Percentiles rank a stretch among this genome's conserved stretches.
phyloP scores from a whole-genome alignment of 192 early-diverging fungal species.

The Linderina pennispora region DNA sequence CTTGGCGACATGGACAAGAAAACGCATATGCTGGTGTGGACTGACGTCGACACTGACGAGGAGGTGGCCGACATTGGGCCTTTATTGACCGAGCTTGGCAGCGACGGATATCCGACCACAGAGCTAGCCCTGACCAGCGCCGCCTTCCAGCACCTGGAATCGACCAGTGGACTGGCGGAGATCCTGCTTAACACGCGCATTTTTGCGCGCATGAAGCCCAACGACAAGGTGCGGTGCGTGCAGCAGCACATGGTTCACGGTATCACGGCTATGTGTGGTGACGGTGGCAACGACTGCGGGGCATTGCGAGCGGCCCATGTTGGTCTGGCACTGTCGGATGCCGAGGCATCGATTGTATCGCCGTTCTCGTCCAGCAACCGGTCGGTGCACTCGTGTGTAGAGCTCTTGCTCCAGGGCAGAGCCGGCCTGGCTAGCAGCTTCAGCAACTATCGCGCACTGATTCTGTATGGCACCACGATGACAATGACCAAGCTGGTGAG shows the following conservation, averaged over 20 bases:
- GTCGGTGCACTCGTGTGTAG: slow-evolving; percentile 63
- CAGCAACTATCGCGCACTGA: slow-evolving; percentile 62
- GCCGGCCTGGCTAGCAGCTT: slow-evolving; percentile 64
- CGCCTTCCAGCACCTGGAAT: slow-evolving; percentile 54
- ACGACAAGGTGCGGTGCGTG: slow-evolving; percentile 69
- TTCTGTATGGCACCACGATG: slow-evolving; percentile 64
- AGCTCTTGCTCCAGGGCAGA: slow-evolving; percentile 62
- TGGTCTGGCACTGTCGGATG: slow-evolving; percentile 72
- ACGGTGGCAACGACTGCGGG: slow-evolving; percentile 81
- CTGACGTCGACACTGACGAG: slow-evolving; percentile 50
- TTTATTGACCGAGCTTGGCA: too few species aligned
- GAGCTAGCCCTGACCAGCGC: slow-evolving; percentile 71
- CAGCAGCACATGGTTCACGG: slow-evolving; percentile 66
- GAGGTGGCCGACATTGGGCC: slow-evolving; percentile 24
- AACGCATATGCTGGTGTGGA: slow-evolving; percentile 48
- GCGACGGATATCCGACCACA: too few species aligned
- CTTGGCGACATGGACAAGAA: slow-evolving; percentile 50
- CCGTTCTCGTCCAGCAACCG: slow-evolving; percentile 65
- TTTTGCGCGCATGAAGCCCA: slow-evolving; percentile 75
- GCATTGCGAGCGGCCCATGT: slow-evolving; percentile 78
- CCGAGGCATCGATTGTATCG: slow-evolving; percentile 76
- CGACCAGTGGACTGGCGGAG: slow-evolving; percentile 40
- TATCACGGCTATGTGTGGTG: slow-evolving; percentile 80
- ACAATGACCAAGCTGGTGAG: slow-evolving; percentile 54
- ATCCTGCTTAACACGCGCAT: slow-evolving; percentile 64